These are phyloP conservation scores for Wickerhamiella infanticola DNA, from an alignment of 1,139 yeast genomes.

Conservation along the genomic window DNA sequence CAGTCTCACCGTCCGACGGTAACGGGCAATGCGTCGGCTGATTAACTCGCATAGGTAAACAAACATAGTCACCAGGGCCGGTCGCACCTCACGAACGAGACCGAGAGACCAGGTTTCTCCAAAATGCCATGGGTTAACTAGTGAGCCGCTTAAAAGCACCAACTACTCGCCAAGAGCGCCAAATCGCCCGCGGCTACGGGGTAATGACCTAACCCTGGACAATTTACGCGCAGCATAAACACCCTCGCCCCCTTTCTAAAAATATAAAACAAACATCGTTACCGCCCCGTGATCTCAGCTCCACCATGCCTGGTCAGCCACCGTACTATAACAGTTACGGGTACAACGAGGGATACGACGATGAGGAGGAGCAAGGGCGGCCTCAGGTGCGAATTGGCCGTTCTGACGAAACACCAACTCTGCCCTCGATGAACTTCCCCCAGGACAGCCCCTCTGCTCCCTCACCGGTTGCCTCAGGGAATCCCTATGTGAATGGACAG, in stretches of 20 bases:
- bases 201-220: not conserved
- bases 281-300: not conserved
- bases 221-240: not conserved
- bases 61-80: too few relatives aligned
- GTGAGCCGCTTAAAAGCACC: too few relatives aligned
- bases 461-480: not conserved
- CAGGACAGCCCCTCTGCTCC: not conserved
- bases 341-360: too few relatives aligned
- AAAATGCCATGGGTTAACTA: too few relatives aligned
- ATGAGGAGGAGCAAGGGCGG: not conserved
- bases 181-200: too few relatives aligned
- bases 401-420: slow-evolving; percentile 43
- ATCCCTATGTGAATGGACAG: not conserved
- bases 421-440: not conserved
- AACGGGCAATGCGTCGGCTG: too few relatives aligned
- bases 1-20: too few relatives aligned
- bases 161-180: too few relatives aligned
- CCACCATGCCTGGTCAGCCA: not conserved
- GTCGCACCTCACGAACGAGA: too few relatives aligned
- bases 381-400: not conserved
- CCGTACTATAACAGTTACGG: not conserved
- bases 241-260: not conserved
- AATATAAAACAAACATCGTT: not conserved
- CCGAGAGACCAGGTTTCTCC: too few relatives aligned
- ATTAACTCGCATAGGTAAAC: too few relatives aligned